A percentile compares a stretch with the other conserved stretches of the same genome.
Evolutionary conservation across 2,329 filamentous ascomycete species (phyloP).

Genomic region (Cladosporium velox): DNA sequence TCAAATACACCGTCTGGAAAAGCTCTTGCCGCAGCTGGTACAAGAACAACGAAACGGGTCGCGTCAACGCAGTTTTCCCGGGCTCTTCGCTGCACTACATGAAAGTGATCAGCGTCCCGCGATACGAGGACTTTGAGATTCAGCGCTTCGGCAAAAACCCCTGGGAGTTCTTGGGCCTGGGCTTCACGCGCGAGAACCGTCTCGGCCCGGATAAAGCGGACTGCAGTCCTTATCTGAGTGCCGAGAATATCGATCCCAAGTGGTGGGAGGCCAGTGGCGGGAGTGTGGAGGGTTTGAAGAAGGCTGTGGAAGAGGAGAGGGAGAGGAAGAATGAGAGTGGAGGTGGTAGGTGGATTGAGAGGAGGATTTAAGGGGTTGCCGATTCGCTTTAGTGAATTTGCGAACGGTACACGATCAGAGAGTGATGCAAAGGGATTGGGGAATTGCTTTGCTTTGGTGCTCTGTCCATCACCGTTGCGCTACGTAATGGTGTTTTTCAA

Average conservation of each 20-base stretch:
- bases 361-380: background rate
- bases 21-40: conserved; percentile 50
- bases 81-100: conserved; percentile 54
- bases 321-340: background rate
- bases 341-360: conserved; percentile 14
- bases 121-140: conserved; percentile 50
- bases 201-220: conserved; percentile 34
- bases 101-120: conserved; percentile 41
- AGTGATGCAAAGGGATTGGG: too few relatives aligned
- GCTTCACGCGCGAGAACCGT: conserved; percentile 39
- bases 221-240: conserved; percentile 41
- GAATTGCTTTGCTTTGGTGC: too few relatives aligned
- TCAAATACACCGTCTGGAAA: conserved; percentile 54
- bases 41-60: conserved; percentile 50
- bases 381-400: rapidly evolving
- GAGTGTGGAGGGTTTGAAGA: conserved; percentile 26
- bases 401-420: background rate
- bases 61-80: conserved; percentile 53
- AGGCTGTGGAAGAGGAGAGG: conserved; percentile 26
- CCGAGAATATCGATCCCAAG: conserved; percentile 47
- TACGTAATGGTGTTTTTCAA: too few relatives aligned
- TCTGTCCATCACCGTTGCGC: too few relatives aligned
- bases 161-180: conserved; percentile 48
- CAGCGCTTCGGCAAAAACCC: conserved; percentile 43
- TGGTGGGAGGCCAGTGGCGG: conserved; percentile 39